Evolutionary conservation across 169 alveolate species (phyloP), one percentile per base, ranked within the genome.

Genomic region (Babesia divergens): DNA sequence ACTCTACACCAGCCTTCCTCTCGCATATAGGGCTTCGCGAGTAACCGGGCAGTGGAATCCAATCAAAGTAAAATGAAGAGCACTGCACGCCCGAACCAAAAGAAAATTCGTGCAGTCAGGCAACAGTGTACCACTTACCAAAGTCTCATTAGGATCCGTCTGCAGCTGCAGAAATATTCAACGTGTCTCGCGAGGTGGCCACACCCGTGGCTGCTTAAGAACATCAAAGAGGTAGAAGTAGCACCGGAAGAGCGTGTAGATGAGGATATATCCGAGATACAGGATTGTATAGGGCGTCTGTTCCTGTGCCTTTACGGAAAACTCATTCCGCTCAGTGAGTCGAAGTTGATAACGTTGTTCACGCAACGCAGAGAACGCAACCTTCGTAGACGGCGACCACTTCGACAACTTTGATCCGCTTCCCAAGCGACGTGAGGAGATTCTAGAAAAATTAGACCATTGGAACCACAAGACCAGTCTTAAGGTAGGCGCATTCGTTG

Each of bases 381-480:
- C 54, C 68, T 16, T 37, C 18, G 26, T 28, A 6, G 60, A 52
- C 16, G 52, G 32, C 51, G 79, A 60, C 38, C 50, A 53, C 0
- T 70, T 80, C 50, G 69, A 3, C 7, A 26, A 28, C 18, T 22
- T 69, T 14, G 88, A 80, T 40, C 24, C 35, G 7, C 38, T 68
- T 5, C 77, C 83, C 29, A 52, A 44, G 51, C 31, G 75, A 14
- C 66, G 84, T n/a, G 40, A 18, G 16, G 31, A n/a, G 7, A 55
- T 80, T 29, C 43, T 80, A n/a, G 64, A 60, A 26, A 26, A 71
- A 6, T 31, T 68, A 65, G 88, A 80, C 29, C 55, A 60, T 47
- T 68, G 74, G 80, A 80, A 80, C 54, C 74, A 80, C 35, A 70
- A 54, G 29, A 69, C 88, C 18, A 65, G 40, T 51, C 37, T 59